Conservation (phyloP, 2,329 filamentous ascomycete species). For the Colletotrichum aenigma region DNA sequence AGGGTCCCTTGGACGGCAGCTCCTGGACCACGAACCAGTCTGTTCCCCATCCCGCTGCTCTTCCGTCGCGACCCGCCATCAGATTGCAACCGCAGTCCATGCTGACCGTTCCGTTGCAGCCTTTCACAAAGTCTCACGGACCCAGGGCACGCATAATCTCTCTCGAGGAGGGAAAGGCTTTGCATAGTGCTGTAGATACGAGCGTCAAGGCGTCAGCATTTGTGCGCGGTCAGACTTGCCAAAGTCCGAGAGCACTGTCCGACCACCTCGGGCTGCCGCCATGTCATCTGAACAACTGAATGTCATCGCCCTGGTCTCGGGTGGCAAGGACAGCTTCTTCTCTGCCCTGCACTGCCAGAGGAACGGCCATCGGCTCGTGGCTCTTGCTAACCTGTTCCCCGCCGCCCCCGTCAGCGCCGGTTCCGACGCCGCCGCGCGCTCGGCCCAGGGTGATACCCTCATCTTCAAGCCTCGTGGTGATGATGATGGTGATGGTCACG, state of each 20-base stretch:
- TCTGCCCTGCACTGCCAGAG: slow-evolving; percentile 87
- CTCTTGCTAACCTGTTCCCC: slow-evolving; percentile 88
- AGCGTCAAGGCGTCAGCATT: background rate
- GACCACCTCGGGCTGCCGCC: slow-evolving; percentile 5
- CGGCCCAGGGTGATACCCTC: slow-evolving; percentile 6
- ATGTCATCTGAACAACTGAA: slow-evolving; percentile 60
- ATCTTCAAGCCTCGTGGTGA: background rate
- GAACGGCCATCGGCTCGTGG: slow-evolving; percentile 84
- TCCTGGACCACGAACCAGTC: background rate
- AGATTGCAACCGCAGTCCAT: background rate
- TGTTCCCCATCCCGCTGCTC: background rate
- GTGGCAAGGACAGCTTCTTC: slow-evolving; percentile 97
- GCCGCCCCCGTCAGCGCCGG: slow-evolving; percentile 15
- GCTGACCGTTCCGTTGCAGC: background rate
- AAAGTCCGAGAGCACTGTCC: background rate
- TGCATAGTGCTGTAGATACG: background rate
- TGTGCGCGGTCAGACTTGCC: background rate
- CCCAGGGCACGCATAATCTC: background rate
- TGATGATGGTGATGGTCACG: background rate
- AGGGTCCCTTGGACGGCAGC: background rate
- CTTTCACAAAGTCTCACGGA: background rate
- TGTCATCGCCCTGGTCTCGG: slow-evolving; percentile 92
- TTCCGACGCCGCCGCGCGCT: background rate
- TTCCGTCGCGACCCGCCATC: background rate
- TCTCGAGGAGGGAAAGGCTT: background rate